Conservation (phyloP, 192 early-diverging fungal species). For the Chytriomyces confervae region DNA sequence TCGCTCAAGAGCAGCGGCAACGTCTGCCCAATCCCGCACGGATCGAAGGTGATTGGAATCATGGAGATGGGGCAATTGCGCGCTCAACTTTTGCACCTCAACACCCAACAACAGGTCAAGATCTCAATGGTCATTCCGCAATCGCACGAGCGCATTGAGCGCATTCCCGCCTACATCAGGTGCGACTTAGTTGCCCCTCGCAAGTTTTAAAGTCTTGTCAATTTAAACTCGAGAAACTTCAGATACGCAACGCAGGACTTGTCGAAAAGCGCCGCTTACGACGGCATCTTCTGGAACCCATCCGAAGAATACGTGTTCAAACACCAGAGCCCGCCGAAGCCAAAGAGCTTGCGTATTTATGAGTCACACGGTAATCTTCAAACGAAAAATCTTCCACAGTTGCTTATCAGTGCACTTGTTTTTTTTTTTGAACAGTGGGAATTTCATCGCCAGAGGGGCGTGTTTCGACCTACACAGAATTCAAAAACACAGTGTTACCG, state of each 20-base stretch:
- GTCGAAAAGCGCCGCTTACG: constrained; percentile 77
- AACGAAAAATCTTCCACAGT: neutral
- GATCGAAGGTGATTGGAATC: constrained; percentile 82
- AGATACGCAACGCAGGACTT: constrained; percentile 84
- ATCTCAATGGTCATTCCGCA: constrained; percentile 74
- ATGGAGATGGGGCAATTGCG: neutral
- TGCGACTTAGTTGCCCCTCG: too few species aligned
- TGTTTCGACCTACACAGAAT: constrained; percentile 89
- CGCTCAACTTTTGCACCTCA: neutral
- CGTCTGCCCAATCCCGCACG: constrained; percentile 76
- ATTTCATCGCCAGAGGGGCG: constrained; percentile 86
- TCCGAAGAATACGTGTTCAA: constrained; percentile 72
- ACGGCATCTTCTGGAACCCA: constrained; percentile 95
- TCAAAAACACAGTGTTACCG: constrained; percentile 83
- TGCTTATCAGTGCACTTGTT: neutral
- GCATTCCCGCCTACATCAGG: constrained; percentile 87
- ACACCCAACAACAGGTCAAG: constrained; percentile 42
- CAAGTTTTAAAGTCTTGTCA: too few species aligned
- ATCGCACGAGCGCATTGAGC: constrained; percentile 78
- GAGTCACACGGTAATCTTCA: constrained; percentile 84
- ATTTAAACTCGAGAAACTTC: too few species aligned
- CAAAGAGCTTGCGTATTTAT: constrained; percentile 78
- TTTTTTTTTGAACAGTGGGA: constrained; percentile 66
- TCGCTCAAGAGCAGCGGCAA: constrained; percentile 71
- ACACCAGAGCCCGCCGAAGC: constrained; percentile 73